A percentile compares a stretch with the other conserved stretches of the same genome.
Conservation (phyloP, 345 rosid species). For the Salix brachista region DNA sequence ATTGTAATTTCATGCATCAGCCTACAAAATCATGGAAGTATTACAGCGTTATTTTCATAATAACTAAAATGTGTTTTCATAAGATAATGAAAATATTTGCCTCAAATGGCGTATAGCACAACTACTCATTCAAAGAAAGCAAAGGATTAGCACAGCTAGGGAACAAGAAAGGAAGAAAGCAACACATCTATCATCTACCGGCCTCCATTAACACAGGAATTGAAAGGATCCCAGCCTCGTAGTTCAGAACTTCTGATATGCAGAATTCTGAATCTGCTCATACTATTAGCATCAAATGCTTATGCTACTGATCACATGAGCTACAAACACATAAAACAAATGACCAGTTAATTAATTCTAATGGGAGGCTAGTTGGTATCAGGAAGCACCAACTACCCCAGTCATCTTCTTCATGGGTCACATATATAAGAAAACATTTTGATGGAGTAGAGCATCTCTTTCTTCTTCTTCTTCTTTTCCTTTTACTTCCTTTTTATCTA, state of each 20-base stretch:
- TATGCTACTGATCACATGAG: not conserved
- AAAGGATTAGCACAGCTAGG: not conserved
- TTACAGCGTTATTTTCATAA: slow-evolving; percentile 7
- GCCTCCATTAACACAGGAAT: not conserved
- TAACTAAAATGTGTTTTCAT: slow-evolving; percentile 1
- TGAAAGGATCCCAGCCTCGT: not conserved
- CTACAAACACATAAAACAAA: not conserved
- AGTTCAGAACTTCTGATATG: not conserved
- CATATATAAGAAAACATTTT: not conserved
- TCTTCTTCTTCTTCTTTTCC: not conserved
- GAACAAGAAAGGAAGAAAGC: not conserved
- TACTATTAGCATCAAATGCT: not conserved
- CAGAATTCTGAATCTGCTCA: not conserved
- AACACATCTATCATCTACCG: not conserved
- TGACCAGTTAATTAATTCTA: not conserved
- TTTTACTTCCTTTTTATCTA: not conserved
- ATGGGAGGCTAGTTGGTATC: not conserved
- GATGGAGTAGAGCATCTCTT: not conserved
- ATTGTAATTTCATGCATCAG: slow-evolving; percentile 67
- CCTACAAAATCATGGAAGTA: slow-evolving; percentile 36
- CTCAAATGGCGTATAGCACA: not conserved
- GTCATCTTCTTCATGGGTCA: not conserved
- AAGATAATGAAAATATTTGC: slow-evolving; percentile 4
- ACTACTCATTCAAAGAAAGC: not conserved
- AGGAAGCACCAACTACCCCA: not conserved